phyloP scores from a whole-genome alignment of 176 grass and related monocot genomes.

The Zea luxurians region DNA sequence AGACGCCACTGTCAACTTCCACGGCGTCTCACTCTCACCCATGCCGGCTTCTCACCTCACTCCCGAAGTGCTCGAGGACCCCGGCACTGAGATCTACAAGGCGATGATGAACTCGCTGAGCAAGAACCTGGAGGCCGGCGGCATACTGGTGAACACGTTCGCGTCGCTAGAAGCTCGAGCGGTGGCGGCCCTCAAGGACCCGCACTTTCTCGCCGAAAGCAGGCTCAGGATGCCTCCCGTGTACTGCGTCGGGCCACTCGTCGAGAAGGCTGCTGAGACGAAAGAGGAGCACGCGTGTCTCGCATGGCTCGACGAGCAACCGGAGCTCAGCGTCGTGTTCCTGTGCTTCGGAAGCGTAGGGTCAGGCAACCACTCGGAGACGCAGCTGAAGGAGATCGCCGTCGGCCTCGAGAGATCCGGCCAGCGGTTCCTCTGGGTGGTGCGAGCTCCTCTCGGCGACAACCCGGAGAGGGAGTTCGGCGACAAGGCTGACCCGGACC shows the following conservation, averaged over 20 bases:
- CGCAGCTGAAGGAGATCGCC: constrained; percentile 39
- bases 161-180: neutral
- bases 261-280: neutral
- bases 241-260: constrained; percentile 37
- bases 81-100: constrained; percentile 1
- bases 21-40: constrained; percentile 36
- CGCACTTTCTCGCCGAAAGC: neutral
- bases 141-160: constrained; percentile 40
- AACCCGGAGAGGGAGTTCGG: neutral
- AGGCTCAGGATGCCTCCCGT: neutral
- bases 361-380: neutral
- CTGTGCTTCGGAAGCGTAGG: constrained; percentile 59
- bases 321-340: constrained; percentile 45
- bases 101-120: neutral
- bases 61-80: neutral
- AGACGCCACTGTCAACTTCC: constrained; percentile 32
- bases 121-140: neutral
- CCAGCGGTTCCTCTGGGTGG: constrained; percentile 43
- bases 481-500: neutral
- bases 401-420: constrained; percentile 39
- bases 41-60: constrained; percentile 40
- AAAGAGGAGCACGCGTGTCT: constrained; percentile 36
- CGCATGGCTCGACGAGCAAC: constrained; percentile 55
- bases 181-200: neutral
- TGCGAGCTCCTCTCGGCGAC: constrained; percentile 20